A percentile compares a stretch with the other conserved stretches of the same genome.
Evolutionary conservation across 768 basidiomycete genomes (phyloP).

Genomic region (Agaricus subrufescens): DNA sequence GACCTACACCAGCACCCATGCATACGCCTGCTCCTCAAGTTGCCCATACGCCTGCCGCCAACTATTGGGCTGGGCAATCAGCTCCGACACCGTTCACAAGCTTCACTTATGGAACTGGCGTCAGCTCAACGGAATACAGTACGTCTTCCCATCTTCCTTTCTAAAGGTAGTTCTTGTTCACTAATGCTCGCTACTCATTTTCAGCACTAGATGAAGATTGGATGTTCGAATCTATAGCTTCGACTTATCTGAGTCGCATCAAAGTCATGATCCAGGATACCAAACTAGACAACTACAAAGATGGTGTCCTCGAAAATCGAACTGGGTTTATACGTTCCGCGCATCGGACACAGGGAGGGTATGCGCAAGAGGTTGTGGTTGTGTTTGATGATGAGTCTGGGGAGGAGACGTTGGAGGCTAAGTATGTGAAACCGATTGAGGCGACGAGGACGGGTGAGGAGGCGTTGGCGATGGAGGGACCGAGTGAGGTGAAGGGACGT

Average conservation of each 20-base stretch:
- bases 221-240: slow-evolving; percentile 31
- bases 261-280: slow-evolving; percentile 35
- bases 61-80: slow-evolving; percentile 32
- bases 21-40: slow-evolving; percentile 22
- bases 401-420: slow-evolving; percentile 21
- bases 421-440: slow-evolving; percentile 25
- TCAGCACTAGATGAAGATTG: slow-evolving; percentile 30
- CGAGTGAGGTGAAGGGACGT: slow-evolving; percentile 21
- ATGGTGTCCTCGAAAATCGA: slow-evolving; percentile 30
- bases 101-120: neutral
- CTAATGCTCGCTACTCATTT: slow-evolving; percentile 2
- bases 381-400: slow-evolving; percentile 22
- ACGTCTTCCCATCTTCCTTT: neutral
- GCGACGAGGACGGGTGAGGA: slow-evolving; percentile 34
- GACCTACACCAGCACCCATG: slow-evolving; percentile 33
- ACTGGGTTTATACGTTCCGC: slow-evolving; percentile 27
- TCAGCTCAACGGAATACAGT: slow-evolving; percentile 12
- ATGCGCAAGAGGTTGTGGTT: slow-evolving; percentile 33
- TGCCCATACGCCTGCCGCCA: slow-evolving; percentile 30
- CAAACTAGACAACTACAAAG: slow-evolving; percentile 25
- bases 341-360: slow-evolving; percentile 22
- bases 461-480: slow-evolving; percentile 48
- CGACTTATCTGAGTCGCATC: slow-evolving; percentile 28
- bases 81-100: slow-evolving; percentile 6
- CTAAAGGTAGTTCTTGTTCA: neutral